phyloP scores from a whole-genome alignment of 148 eudicot genomes.

The Silene conica region DNA sequence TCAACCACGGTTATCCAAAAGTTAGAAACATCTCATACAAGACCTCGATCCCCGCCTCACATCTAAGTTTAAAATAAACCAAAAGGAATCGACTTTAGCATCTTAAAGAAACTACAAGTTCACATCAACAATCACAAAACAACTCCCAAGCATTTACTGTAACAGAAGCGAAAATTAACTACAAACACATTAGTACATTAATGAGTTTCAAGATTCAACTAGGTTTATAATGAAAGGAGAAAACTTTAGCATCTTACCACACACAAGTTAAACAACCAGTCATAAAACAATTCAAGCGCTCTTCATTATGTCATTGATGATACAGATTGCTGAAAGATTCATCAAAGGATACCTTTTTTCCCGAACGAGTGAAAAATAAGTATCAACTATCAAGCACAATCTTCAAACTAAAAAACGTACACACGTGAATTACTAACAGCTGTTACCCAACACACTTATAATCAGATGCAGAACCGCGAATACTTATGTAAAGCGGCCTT shows the following conservation, averaged over 20 bases:
- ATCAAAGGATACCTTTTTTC: not conserved
- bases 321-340: not conserved
- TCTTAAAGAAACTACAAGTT: not conserved
- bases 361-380: too few relatives aligned
- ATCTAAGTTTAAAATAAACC: too few relatives aligned
- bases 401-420: too few relatives aligned
- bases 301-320: not conserved
- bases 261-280: slow-evolving; percentile 1
- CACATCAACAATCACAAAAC: not conserved
- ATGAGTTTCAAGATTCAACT: not conserved
- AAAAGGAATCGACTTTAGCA: slow-evolving; percentile 6
- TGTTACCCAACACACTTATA: too few relatives aligned
- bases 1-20: too few relatives aligned
- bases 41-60: too few relatives aligned
- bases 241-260: not conserved
- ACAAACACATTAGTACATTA: not conserved
- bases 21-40: too few relatives aligned
- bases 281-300: not conserved
- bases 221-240: not conserved
- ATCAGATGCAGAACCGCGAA: too few relatives aligned
- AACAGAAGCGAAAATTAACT: not conserved
- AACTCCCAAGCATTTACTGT: not conserved
- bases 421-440: too few relatives aligned
- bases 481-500: too few relatives aligned
- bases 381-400: too few relatives aligned